Percentiles rank a stretch among this genome's conserved stretches.
phyloP scores from a whole-genome alignment of 1,284 basidiomycete genomes.

The Sporisorium graminicola region DNA sequence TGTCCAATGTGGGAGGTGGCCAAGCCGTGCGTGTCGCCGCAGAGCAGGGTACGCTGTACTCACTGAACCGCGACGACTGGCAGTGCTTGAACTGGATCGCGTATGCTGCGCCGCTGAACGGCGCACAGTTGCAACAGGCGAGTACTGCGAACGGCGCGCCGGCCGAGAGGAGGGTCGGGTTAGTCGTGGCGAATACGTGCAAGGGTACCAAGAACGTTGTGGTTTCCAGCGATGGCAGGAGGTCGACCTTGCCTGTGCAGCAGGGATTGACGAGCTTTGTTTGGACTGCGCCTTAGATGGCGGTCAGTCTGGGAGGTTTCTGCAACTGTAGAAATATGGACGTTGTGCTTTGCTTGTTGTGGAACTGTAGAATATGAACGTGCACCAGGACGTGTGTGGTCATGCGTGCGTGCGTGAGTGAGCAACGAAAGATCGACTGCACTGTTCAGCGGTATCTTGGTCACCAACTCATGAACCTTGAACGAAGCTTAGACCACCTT shows the following conservation, averaged over 20 bases:
- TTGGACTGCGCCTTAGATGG: constrained; percentile 47
- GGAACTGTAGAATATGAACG: neutral
- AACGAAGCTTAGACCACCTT: too few relatives aligned
- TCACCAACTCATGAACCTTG: too few relatives aligned
- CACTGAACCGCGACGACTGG: constrained; percentile 16
- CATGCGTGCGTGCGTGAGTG: too few relatives aligned
- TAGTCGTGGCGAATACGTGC: constrained; percentile 52
- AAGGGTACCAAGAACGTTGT: constrained; percentile 29
- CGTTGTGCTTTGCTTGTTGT: neutral
- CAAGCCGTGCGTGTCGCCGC: constrained; percentile 30
- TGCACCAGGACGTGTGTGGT: too few relatives aligned
- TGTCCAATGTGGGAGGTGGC: constrained; percentile 50
- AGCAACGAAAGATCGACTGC: too few relatives aligned
- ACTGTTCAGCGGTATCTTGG: too few relatives aligned
- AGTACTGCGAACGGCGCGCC: constrained; percentile 14
- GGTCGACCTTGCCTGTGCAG: constrained; percentile 22
- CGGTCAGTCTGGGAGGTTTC: neutral
- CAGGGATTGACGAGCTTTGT: constrained; percentile 50
- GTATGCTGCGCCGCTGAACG: constrained; percentile 45
- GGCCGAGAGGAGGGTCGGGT: constrained; percentile 25
- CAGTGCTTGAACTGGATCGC: constrained; percentile 42
- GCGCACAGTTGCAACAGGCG: constrained; percentile 4
- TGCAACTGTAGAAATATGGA: constrained; percentile 1
- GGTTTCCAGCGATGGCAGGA: constrained; percentile 40
- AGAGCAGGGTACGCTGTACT: constrained; percentile 14